Base-by-base conservation (phyloP, 1,139 yeast genomes). In the Suhomyces chickasaworum region DNA sequence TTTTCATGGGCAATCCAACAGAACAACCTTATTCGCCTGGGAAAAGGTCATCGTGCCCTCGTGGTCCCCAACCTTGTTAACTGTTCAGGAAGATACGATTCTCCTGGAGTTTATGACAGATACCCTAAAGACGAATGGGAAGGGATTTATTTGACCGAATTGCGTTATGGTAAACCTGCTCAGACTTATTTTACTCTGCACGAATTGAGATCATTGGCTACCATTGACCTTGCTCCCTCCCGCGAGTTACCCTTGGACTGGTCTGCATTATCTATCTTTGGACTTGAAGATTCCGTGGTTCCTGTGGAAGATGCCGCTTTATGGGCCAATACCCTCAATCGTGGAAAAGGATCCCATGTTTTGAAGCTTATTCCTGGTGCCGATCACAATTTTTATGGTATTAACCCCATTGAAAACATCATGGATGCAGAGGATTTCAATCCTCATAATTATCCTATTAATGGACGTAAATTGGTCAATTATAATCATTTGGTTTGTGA, bases 321-420 rank as follows among this genome's bases (percentile, higher is more conserved):
- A 39, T 87, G 71, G 64, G 81, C 86, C 31, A 81, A 84, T 53
- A 59, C 68, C 5, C 78, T 89, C 48, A 77, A 71, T 32, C 64
- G 79, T 15, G 80, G 78, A 1, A 73, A 83, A 20, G 56, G 58
- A 33, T 59, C 76, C 4, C 93, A 87, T 57, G 68, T 74, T 9
- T 68, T 89, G 47, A 72, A 74, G 37, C 64, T 89, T 18, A 69
- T 91, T 9, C 77, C 80, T 0, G 73, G 72, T 39, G 96, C 96
- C 0, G 93, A 89, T 60, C 97, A 91, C 64, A 87, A 88, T 58
- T 90, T 78, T 58, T 84, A 77, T 58, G 93, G 95, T 0, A 57
- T 60, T 1, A 58, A 59, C 2, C 63, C 59, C 16, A 72, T 71
- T 48, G 60, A 59, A 10, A 64, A 66, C 20, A 69, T 59, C 5